Base-by-base conservation (phyloP, 257 asterid species). In the Oldenlandia corymbosa region DNA sequence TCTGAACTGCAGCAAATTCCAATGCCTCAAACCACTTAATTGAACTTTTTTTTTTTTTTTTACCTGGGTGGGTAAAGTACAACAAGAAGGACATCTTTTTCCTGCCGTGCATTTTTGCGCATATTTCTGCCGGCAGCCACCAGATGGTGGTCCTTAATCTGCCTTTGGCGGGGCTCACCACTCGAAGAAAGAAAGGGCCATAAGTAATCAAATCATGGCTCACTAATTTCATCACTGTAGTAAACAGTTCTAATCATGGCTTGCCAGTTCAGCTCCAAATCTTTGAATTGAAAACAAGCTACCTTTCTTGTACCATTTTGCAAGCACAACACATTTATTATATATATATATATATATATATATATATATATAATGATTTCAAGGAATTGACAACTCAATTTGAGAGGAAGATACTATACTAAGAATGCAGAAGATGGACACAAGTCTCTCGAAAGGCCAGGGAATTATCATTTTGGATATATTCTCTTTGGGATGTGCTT, bases 241-340 rank as follows among this genome's bases (percentile, higher is more conserved):
- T 27, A 7, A 27, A 32, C 59, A 5, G 24, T 42, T 51, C 39
- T 54, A 39, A 52, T 39, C 42, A 5, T 53, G 54, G 31, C 3
- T 26, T 53, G 55, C 36, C 56, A 28, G 21, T 31, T 18, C 68
- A 63, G 7, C 28, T 48, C 47, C 58, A 52, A 27, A 53, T 9
- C 36, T 53, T 53, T 53, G 58, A 53, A 53, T 32, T 53, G 58
- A 53, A 53, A 24, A 53, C 17, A 53, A 27, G 23, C 58, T 30
- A 34, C 11, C 34, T 54, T 54, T 28, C 21, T 28, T 31, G 28
- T 26, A 20, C 60, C 17, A 56, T 18, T 31, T 56, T 56, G 43
- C 61, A 56, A 56, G 61, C 42, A 56, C 61, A 56, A 31, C 43
- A 56, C 36, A 52, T 27, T 52, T n/a, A n/a, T n/a, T n/a, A n/a